These are phyloP conservation scores for Mycosphaerella arachidis DNA, from an alignment of 2,329 filamentous ascomycete genomes.

Conservation along the genomic window DNA sequence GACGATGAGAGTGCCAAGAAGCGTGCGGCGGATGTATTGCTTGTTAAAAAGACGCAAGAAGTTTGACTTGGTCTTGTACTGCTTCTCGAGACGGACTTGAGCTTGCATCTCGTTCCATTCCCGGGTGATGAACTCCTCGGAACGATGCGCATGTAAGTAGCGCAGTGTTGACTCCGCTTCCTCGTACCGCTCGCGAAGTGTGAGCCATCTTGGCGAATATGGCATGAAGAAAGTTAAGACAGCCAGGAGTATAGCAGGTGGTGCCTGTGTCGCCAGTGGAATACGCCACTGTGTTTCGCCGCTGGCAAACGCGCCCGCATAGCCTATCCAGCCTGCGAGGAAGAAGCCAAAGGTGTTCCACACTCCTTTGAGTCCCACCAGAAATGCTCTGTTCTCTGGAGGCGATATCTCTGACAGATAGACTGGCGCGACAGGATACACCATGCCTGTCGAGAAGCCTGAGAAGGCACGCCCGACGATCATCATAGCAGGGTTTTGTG, in stretches of 20 bases:
- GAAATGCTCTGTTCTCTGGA: slow-evolving; percentile 26
- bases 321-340: slow-evolving; percentile 40
- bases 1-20: slow-evolving; percentile 34
- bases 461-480: slow-evolving; percentile 27
- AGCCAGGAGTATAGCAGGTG: slow-evolving; percentile 16
- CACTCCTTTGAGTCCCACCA: slow-evolving; percentile 33
- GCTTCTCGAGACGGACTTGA: slow-evolving; percentile 30
- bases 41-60: slow-evolving; percentile 23
- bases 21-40: slow-evolving; percentile 31
- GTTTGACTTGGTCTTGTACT: slow-evolving; percentile 4
- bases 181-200: slow-evolving; percentile 25
- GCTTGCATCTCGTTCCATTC: slow-evolving; percentile 30
- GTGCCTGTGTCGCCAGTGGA: slow-evolving; percentile 34
- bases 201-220: slow-evolving; percentile 20
- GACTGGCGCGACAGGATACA: slow-evolving; percentile 30
- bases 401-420: slow-evolving; percentile 32
- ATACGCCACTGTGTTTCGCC: slow-evolving; percentile 35
- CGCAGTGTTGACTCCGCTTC: slow-evolving; percentile 28
- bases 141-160: slow-evolving; percentile 22
- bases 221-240: slow-evolving; percentile 16
- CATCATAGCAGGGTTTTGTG: slow-evolving; percentile 19
- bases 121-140: slow-evolving; percentile 22
- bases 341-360: slow-evolving; percentile 36
- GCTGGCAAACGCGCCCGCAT: slow-evolving; percentile 32
- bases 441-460: slow-evolving; percentile 26